Conservation (phyloP, 2,329 filamentous ascomycete species). For the Aspergillus sp. region DNA sequence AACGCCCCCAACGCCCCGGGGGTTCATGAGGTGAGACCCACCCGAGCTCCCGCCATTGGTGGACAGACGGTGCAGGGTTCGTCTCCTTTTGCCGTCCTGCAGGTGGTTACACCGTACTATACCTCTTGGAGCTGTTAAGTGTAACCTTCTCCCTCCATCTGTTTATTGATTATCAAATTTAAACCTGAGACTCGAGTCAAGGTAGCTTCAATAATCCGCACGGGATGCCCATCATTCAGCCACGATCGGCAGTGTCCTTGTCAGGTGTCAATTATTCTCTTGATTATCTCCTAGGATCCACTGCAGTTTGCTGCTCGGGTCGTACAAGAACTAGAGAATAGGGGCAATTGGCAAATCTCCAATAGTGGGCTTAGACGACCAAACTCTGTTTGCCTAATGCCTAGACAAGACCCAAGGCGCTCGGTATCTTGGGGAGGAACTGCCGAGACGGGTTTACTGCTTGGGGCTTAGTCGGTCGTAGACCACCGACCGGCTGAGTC, state of each 20-base stretch:
- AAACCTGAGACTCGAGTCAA: no score
- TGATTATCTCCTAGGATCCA: neutral
- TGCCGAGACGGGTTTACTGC: no score
- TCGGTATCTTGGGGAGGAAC: neutral
- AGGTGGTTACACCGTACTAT: neutral
- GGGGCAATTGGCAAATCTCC: neutral
- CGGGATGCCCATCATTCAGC: neutral
- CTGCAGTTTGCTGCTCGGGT: neutral
- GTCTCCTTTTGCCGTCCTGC: neutral
- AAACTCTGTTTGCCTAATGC: neutral
- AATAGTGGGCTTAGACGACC: neutral
- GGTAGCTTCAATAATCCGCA: neutral
- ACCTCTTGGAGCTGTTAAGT: no score
- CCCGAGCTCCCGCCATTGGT: neutral
- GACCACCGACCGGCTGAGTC: no score
- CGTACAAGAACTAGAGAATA: neutral
- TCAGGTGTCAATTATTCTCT: neutral
- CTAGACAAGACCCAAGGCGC: neutral
- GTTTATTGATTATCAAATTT: no score
- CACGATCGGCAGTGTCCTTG: neutral
- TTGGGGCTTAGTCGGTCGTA: no score
- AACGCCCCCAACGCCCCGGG: slow-evolving; percentile 3
- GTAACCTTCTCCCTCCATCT: no score
- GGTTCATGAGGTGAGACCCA: slow-evolving; percentile 13
- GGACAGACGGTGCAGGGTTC: neutral